A percentile compares a stretch with the other conserved stretches of the same genome.
These are phyloP conservation scores for Nannizziopsis barbatae DNA, from an alignment of 2,329 filamentous ascomycete species.

Conservation along the genomic window DNA sequence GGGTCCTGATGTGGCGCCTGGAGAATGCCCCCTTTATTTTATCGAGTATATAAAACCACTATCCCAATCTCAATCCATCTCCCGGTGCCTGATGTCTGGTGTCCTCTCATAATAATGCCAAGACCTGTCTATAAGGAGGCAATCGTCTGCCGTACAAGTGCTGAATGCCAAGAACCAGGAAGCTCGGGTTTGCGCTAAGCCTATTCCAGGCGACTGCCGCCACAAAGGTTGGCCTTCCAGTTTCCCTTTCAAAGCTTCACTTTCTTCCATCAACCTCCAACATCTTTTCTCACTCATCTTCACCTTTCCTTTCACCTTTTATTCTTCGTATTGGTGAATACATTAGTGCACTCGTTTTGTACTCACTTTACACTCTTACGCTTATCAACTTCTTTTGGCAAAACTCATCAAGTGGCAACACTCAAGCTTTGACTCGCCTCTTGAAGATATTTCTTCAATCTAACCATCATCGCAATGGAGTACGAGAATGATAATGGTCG, in stretches of 20 bases:
- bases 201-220: slow-evolving; percentile 3
- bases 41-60: no score
- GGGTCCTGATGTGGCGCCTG: no score
- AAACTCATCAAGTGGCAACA: not conserved
- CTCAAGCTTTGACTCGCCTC: not conserved
- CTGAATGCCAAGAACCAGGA: not conserved
- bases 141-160: not conserved
- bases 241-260: slow-evolving; percentile 2
- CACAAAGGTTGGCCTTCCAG: slow-evolving; percentile 10
- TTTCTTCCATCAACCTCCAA: slow-evolving; percentile 16
- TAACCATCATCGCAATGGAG: slow-evolving; percentile 41
- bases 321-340: not conserved
- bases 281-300: not conserved
- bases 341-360: not conserved
- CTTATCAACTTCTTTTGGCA: not conserved
- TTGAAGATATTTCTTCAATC: slow-evolving; percentile 2
- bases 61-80: no score
- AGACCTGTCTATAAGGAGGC: no score
- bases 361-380: not conserved
- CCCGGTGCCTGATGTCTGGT: no score
- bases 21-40: no score
- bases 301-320: not conserved
- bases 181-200: not conserved
- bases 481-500: slow-evolving; percentile 55
- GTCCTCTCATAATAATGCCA: no score